These are phyloP conservation scores for Houttuynia cordata DNA, from an alignment of 164 flowering plant genomes.

Conservation along the genomic window DNA sequence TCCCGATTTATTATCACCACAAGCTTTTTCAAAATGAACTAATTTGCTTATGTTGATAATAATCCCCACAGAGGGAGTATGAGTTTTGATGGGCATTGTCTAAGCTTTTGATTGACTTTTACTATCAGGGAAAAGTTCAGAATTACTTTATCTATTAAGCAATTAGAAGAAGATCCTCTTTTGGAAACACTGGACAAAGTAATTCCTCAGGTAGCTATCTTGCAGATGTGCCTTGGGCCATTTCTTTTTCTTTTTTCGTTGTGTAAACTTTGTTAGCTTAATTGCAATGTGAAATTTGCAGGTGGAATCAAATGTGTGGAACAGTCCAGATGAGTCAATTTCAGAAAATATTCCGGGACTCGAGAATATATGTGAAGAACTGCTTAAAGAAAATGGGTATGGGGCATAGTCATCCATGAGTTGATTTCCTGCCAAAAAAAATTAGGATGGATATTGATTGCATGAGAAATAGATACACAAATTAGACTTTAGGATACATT, in stretches of 20 bases:
- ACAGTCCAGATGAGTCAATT: constrained; percentile 9
- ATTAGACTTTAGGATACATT: too few relatives aligned
- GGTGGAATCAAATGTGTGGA: neutral
- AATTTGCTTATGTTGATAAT: too few relatives aligned
- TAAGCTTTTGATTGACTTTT: neutral
- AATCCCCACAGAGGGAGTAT: too few relatives aligned
- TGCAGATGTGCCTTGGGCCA: neutral
- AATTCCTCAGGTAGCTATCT: constrained; percentile 56
- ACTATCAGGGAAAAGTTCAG: constrained; percentile 45
- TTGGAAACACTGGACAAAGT: constrained; percentile 86
- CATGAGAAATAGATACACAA: too few relatives aligned
- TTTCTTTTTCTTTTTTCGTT: neutral
- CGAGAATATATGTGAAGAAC: constrained; percentile 59
- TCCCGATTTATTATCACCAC: too few relatives aligned
- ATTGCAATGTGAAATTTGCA: neutral
- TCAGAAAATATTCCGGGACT: constrained; percentile 89
- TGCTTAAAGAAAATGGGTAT: constrained; percentile 78
- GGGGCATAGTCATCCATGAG: constrained; percentile 3
- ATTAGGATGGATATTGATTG: neutral
- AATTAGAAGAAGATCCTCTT: constrained; percentile 86
- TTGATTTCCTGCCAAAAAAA: neutral
- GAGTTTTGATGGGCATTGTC: neutral
- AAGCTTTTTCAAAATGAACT: too few relatives aligned
- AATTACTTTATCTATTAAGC: constrained; percentile 73
- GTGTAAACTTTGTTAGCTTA: neutral